A percentile compares a stretch with the other conserved stretches of the same genome.
phyloP scores from a whole-genome alignment of 2,329 filamentous ascomycete genomes.

The Pseudopyricularia javanii region DNA sequence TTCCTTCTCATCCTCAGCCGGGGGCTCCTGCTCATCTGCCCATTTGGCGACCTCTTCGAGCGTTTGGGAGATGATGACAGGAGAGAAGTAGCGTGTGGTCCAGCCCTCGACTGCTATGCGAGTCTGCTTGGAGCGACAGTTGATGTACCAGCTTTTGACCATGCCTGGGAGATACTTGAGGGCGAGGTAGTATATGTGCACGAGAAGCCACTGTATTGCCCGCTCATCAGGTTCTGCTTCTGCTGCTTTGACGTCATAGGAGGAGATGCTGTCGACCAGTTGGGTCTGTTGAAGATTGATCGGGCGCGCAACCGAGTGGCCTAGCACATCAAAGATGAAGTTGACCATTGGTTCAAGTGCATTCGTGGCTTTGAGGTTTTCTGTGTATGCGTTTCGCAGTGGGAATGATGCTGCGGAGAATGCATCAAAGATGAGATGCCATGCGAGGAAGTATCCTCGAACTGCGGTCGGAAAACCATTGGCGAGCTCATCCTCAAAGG shows the following conservation, averaged over 20 bases:
- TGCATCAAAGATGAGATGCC: slow-evolving; percentile 82
- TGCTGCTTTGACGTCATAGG: slow-evolving; percentile 38
- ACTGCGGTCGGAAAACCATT: slow-evolving; percentile 57
- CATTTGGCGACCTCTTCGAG: slow-evolving; percentile 58
- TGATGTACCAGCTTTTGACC: slow-evolving; percentile 75
- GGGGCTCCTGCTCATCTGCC: slow-evolving; percentile 40
- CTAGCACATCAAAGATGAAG: slow-evolving; percentile 75
- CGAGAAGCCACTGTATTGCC: slow-evolving; percentile 71
- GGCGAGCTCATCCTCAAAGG: slow-evolving; percentile 52
- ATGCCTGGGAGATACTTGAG: slow-evolving; percentile 67
- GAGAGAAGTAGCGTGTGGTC: slow-evolving; percentile 76
- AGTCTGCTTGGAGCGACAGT: slow-evolving; percentile 70
- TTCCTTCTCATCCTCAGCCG: slow-evolving; percentile 39
- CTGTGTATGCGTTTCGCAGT: slow-evolving; percentile 68
- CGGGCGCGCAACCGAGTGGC: slow-evolving; percentile 61
- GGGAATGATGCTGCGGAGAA: slow-evolving; percentile 69
- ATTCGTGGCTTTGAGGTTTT: slow-evolving; percentile 63
- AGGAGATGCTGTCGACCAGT: slow-evolving; percentile 43
- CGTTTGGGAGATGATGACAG: slow-evolving; percentile 51
- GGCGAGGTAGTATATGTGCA: slow-evolving; percentile 75
- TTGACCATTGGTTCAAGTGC: slow-evolving; percentile 59
- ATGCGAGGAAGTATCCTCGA: slow-evolving; percentile 74
- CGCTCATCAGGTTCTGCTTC: slow-evolving; percentile 52
- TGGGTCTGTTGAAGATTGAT: slow-evolving; percentile 60
- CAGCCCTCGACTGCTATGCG: slow-evolving; percentile 68